Percentiles rank a stretch among this genome's conserved stretches.
Evolutionary conservation across 1,139 yeast species (phyloP).

Genomic region (Wickerhamiella pararugosa): DNA sequence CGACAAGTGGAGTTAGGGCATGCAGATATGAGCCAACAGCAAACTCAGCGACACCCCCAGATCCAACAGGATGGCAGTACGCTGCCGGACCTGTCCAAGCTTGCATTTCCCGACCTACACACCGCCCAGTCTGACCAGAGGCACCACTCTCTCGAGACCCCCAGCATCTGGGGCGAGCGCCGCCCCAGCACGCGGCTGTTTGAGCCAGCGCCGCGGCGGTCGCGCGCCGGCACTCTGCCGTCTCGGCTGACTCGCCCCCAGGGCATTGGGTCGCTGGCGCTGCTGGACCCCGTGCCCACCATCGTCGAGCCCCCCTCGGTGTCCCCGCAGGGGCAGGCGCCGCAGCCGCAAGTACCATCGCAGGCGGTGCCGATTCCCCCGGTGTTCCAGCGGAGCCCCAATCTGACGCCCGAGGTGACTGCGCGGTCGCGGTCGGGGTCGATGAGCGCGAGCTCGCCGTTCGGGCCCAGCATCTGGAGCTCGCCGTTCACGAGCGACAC

Average conservation of each 20-base stretch:
- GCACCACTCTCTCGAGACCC: slow-evolving; percentile 3
- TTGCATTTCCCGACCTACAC: slow-evolving; percentile 1
- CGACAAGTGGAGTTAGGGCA: too few species aligned
- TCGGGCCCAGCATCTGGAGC: slow-evolving; percentile 7
- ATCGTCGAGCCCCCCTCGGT: slow-evolving; percentile 1
- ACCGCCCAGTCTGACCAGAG: slow-evolving; percentile 6
- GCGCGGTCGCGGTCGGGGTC: slow-evolving; percentile 3
- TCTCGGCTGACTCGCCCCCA: slow-evolving; percentile 26
- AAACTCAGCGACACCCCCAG: too few species aligned
- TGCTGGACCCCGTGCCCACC: slow-evolving; percentile 11
- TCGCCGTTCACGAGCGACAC: slow-evolving; percentile 3
- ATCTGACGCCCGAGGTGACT: not conserved
- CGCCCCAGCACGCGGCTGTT: slow-evolving; percentile 8
- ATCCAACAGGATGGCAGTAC: too few species aligned
- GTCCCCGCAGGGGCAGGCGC: not conserved
- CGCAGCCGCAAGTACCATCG: slow-evolving; percentile 8
- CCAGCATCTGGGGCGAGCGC: slow-evolving; percentile 9
- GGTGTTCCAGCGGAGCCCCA: slow-evolving; percentile 1
- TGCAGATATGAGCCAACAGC: too few species aligned
- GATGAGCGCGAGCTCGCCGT: slow-evolving; percentile 4
- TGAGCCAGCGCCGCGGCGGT: slow-evolving; percentile 18
- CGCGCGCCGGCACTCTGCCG: slow-evolving; percentile 33
- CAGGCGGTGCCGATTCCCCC: slow-evolving; percentile 3
- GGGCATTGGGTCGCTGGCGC: slow-evolving; percentile 21
- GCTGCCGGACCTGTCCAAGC: too few species aligned